A percentile compares a stretch with the other conserved stretches of the same genome.
These are phyloP conservation scores for Nephelium lappaceum DNA, from an alignment of 345 rosid genomes.

Conservation along the genomic window DNA sequence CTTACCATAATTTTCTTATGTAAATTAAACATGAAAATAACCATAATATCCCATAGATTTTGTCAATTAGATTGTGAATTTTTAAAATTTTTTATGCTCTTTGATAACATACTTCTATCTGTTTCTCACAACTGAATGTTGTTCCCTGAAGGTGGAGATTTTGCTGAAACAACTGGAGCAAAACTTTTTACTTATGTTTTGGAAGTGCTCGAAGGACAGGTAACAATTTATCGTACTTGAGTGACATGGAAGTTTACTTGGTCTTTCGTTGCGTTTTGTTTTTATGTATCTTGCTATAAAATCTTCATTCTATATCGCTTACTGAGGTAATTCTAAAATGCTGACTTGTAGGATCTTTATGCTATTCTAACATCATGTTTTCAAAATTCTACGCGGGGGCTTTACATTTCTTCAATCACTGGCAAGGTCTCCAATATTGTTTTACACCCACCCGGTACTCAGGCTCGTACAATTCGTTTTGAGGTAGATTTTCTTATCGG, in stretches of 20 bases:
- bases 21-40: too few relatives aligned
- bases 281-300: neutral
- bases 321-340: neutral
- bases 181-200: conserved; percentile 36
- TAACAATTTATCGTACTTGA: neutral
- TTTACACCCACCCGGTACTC: conserved; percentile 16
- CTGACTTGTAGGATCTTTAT: conserved; percentile 35
- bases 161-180: conserved; percentile 32
- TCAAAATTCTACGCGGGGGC: conserved; percentile 10
- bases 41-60: too few relatives aligned
- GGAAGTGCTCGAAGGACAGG: conserved; percentile 37
- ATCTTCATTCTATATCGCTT: neutral
- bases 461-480: neutral
- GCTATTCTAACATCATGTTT: conserved; percentile 18
- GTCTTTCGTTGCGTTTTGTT: neutral
- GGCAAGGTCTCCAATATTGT: conserved; percentile 38
- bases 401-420: conserved; percentile 39
- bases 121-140: neutral
- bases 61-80: too few relatives aligned
- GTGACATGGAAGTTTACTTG: neutral
- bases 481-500: conserved; percentile 28
- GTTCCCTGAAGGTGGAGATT: conserved; percentile 30
- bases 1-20: too few relatives aligned
- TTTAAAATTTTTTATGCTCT: too few relatives aligned
- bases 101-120: neutral